Percentiles rank a stretch among this genome's conserved stretches.
phyloP scores from a whole-genome alignment of 768 basidiomycete species.

The Termitomyces sp. region DNA sequence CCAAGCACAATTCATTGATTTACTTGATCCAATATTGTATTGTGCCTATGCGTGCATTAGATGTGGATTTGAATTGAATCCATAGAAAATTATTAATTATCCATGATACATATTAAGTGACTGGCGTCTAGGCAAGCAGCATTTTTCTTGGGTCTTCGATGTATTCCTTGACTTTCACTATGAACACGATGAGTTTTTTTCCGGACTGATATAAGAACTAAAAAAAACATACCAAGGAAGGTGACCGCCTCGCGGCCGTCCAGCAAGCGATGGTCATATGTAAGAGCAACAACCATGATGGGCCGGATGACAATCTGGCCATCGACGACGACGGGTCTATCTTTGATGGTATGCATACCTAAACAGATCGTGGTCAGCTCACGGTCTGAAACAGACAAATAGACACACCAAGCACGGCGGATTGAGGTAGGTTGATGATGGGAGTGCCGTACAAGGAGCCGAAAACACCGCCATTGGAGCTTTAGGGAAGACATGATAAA shows the following conservation, averaged over 20 bases:
- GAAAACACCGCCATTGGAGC: conserved; percentile 98
- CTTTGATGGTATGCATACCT: conserved; percentile 96
- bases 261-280: conserved; percentile 93
- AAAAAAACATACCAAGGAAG: conserved; percentile 77
- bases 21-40: not conserved
- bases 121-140: conserved; percentile 51
- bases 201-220: not conserved
- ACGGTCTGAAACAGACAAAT: not conserved
- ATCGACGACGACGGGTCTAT: conserved; percentile 84
- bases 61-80: conserved; percentile 1
- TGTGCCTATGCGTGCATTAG: not conserved
- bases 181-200: not conserved
- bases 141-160: conserved; percentile 94
- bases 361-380: not conserved
- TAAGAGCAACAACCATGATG: conserved; percentile 92
- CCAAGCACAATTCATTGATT: not conserved
- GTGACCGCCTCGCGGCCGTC: conserved; percentile 96
- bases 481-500: conserved; percentile 24
- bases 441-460: conserved; percentile 98
- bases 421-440: conserved; percentile 95
- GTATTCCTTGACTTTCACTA: conserved; percentile 91
- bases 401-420: conserved; percentile 80
- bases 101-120: not conserved
- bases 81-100: conserved; percentile 2
- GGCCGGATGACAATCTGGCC: conserved; percentile 96